A percentile compares a stretch with the other conserved stretches of the same genome.
Conservation (phyloP, 495 filamentous ascomycete species). For the Staphylotrichum tortipilum region DNA sequence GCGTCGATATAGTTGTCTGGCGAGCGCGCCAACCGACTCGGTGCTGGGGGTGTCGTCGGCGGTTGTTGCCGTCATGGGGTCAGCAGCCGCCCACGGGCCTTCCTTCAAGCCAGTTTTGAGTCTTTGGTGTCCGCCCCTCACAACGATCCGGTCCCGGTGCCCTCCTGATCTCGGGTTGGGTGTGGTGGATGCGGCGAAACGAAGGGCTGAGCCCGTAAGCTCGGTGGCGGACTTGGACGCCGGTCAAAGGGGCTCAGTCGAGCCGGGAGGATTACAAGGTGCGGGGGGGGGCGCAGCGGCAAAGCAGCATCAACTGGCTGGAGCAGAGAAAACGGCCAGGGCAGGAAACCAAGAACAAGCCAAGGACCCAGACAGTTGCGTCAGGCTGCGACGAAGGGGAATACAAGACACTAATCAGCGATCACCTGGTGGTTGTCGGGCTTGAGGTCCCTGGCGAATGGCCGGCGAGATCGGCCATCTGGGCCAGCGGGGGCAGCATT, state of each 20-base stretch:
- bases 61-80: constrained; percentile 18
- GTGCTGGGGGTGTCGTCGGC: constrained; percentile 20
- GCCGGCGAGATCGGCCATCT: background rate
- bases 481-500: background rate
- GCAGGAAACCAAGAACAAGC: background rate
- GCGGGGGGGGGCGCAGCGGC: background rate
- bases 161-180: background rate
- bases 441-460: constrained; percentile 1
- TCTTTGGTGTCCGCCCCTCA: background rate
- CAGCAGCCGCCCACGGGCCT: background rate
- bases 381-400: background rate
- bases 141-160: background rate
- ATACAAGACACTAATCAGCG: background rate
- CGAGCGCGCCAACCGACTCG: constrained; percentile 36
- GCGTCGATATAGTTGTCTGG: constrained; percentile 32
- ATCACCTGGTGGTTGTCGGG: background rate
- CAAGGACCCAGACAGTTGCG: background rate
- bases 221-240: background rate
- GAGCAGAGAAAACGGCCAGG: background rate
- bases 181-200: background rate
- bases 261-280: background rate
- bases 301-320: too few species aligned
- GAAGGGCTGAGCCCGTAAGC: background rate
- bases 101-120: background rate
- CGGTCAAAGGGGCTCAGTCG: background rate